phyloP scores from a whole-genome alignment of 306 rosid species.

The Hylodesmum podocarpum region DNA sequence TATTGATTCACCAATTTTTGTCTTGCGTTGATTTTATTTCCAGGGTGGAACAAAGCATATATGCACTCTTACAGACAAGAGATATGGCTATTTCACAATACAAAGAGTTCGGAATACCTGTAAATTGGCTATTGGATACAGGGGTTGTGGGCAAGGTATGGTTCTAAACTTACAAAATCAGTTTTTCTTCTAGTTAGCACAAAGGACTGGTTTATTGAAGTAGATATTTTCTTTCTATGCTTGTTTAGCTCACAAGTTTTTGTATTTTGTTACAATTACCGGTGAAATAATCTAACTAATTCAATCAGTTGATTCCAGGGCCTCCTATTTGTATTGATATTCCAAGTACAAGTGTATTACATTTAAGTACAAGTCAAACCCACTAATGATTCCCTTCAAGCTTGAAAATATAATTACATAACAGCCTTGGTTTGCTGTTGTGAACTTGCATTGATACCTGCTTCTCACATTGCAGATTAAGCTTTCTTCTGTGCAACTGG shows the following conservation, averaged over 20 bases:
- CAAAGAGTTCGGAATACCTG: conserved; percentile 79
- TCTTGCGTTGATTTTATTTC: conserved; percentile 12
- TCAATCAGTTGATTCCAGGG: neutral
- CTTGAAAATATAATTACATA: neutral
- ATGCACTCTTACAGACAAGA: conserved; percentile 76
- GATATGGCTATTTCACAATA: conserved; percentile 84
- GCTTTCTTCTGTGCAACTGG: conserved; percentile 83
- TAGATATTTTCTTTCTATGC: conserved; percentile 3
- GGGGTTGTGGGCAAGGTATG: conserved; percentile 90
- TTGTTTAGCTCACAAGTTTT: neutral
- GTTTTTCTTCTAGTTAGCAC: neutral
- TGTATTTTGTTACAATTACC: neutral
- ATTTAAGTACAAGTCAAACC: neutral
- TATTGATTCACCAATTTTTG: neutral
- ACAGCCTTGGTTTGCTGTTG: neutral
- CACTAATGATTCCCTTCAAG: neutral
- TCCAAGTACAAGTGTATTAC: neutral
- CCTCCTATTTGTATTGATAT: neutral
- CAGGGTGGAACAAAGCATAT: conserved; percentile 82
- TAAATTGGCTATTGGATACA: conserved; percentile 75
- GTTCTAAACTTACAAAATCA: conserved; percentile 3
- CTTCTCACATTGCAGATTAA: conserved; percentile 59
- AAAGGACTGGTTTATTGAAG: neutral
- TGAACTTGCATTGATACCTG: neutral
- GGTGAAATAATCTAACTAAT: neutral